Base-by-base conservation (phyloP, 208 protist species). In the Trypanosoma mega region DNA sequence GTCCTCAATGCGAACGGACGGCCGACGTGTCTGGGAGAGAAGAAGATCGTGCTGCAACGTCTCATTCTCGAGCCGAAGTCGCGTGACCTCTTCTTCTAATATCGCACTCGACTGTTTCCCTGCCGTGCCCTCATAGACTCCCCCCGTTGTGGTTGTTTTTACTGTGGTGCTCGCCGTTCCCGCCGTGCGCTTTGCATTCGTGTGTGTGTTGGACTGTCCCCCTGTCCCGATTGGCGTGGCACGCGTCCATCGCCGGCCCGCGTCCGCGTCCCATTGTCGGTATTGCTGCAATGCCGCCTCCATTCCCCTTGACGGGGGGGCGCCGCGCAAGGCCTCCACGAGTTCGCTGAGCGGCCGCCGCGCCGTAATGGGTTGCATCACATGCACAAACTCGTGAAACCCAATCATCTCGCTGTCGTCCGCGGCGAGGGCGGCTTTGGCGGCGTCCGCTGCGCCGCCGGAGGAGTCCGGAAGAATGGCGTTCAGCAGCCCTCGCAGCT, bases 381-480 rank as follows among this genome's bases (percentile, higher is more conserved):
- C 27, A 18, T 16, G 55, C 8, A 66, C 44, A 57, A 66, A 66
- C 24, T 66, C 59, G 31, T 46, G 46, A 27, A 66, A 66, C 16
- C 59, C 47, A 44, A 66, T 66, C 30, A 43, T 27, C 29, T 66
- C 59, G 33, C 29, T 52, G 20, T 57, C 59, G 46, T 47, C 45
- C 18, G 55, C 59, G 11, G 47, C 36, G 23, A 66, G 16, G 7
- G 59, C 59, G 1, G 59, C 59, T 31, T 57, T 66, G 11, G 57
- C 18, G n/a, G 37, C 2, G 29, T 66, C 37, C 30, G 14, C 24
- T 3, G 29, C 59, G 23, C 36, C 49, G 12, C n/a, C n/a, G n/a
- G 24, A 14, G 46, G 11, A 11, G 29, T 18, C 30, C 8, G 45
- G 41, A 43, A 66, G 29, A 31, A 66, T 66, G 8, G 14, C 30